These are phyloP conservation scores for Taiwanofungus camphoratus DNA, from an alignment of 1,284 basidiomycete species.

Conservation along the genomic window DNA sequence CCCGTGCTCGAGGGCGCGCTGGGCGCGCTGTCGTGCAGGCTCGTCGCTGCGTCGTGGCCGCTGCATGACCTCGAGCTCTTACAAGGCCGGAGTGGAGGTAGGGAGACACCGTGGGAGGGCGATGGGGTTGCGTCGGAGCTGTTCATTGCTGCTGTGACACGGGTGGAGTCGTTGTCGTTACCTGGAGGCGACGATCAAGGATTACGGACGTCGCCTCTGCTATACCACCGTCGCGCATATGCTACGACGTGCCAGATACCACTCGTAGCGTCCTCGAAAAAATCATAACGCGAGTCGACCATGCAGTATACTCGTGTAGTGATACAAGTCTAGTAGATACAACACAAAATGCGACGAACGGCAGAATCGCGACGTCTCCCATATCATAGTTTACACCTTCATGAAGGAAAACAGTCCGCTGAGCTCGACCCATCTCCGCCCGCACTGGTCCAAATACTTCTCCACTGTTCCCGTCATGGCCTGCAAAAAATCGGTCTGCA, in stretches of 20 bases:
- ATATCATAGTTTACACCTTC: slow-evolving; percentile 40
- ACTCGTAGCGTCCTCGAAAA: neutral
- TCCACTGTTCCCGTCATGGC: slow-evolving; percentile 56
- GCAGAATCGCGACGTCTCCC: too few relatives aligned
- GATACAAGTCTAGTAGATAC: too few relatives aligned
- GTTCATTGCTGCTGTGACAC: slow-evolving; percentile 43
- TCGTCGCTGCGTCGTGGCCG: slow-evolving; percentile 30
- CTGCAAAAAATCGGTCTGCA: slow-evolving; percentile 48
- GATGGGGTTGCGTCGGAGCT: slow-evolving; percentile 37
- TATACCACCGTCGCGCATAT: slow-evolving; percentile 43
- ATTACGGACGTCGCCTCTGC: slow-evolving; percentile 32
- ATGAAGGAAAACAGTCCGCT: slow-evolving; percentile 74
- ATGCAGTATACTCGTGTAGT: too few relatives aligned
- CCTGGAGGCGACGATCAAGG: slow-evolving; percentile 13
- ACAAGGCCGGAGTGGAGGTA: slow-evolving; percentile 7
- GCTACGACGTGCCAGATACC: slow-evolving; percentile 28
- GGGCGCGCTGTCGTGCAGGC: slow-evolving; percentile 49
- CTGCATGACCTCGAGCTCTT: slow-evolving; percentile 28
- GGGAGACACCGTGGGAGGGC: slow-evolving; percentile 20
- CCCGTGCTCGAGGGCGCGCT: slow-evolving; percentile 50
- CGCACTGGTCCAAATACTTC: slow-evolving; percentile 79
- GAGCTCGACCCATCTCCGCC: slow-evolving; percentile 84
- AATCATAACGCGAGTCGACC: neutral
- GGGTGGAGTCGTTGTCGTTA: slow-evolving; percentile 33
- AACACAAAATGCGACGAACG: too few relatives aligned